These are phyloP conservation scores for Bryoerythrophyllum caledonicum DNA, from an alignment of 225 moss, liverwort and hornwort species.

Conservation along the genomic window DNA sequence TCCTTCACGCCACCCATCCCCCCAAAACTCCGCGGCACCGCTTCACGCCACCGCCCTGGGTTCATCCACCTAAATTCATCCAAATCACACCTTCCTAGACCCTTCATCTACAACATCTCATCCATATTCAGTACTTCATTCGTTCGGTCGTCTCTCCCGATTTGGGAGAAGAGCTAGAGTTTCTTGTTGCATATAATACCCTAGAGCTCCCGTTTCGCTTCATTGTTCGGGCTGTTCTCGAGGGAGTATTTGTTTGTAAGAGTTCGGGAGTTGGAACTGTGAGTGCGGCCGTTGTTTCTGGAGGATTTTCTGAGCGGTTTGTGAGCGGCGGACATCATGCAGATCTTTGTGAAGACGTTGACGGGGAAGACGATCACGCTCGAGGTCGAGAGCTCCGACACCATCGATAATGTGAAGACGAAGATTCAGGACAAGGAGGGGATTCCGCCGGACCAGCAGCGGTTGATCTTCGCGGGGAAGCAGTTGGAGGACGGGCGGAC, in stretches of 20 bases:
- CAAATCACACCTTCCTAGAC: too few species aligned
- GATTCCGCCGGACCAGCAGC: conserved; percentile 21
- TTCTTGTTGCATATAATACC: not conserved
- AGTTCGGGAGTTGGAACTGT: too few species aligned
- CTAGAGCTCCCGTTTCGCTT: fast-evolving
- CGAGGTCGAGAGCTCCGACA: conserved; percentile 21
- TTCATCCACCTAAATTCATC: conserved; percentile 15
- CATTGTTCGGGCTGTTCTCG: not conserved
- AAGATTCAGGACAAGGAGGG: conserved; percentile 32
- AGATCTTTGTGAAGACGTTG: conserved; percentile 31
- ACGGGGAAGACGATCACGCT: conserved; percentile 30
- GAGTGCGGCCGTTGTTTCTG: not conserved
- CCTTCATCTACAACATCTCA: not conserved
- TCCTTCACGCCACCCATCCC: not conserved
- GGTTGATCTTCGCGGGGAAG: conserved; percentile 16
- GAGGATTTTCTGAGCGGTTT: not conserved
- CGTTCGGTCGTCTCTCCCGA: conserved; percentile 24
- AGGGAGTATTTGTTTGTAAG: not conserved
- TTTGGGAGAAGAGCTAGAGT: not conserved
- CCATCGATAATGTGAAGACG: conserved; percentile 17
- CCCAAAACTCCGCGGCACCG: not conserved
- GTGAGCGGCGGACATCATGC: conserved; percentile 20
- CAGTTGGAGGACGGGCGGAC: conserved; percentile 25
- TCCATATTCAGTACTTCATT: not conserved
- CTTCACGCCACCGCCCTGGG: not conserved